Percentiles rank a stretch among this genome's conserved stretches.
These are phyloP conservation scores for Brassica balearica DNA, from an alignment of 441 rosid genomes.

Conservation along the genomic window DNA sequence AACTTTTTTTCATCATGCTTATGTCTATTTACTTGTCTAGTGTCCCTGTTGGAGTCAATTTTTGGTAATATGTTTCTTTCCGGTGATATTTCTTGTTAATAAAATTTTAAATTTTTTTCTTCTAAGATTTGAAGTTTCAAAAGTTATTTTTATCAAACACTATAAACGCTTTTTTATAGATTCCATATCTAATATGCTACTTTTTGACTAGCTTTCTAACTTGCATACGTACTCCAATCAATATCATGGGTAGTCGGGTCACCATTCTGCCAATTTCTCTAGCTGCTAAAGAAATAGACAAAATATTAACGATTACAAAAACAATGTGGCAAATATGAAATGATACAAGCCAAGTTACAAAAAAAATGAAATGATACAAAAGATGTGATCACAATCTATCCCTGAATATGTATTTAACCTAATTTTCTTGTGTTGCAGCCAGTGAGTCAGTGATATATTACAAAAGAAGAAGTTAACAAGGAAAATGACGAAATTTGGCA, in stretches of 20 bases:
- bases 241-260: slow-evolving; percentile 37
- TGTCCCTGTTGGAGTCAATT: neutral
- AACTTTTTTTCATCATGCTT: neutral
- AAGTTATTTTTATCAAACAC: slow-evolving; percentile 21
- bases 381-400: neutral
- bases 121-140: neutral
- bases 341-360: slow-evolving; percentile 26
- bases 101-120: neutral
- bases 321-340: slow-evolving; percentile 31
- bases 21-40: neutral
- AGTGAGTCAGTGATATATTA: slow-evolving; percentile 5
- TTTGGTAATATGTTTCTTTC: slow-evolving; percentile 12
- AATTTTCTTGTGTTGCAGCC: slow-evolving; percentile 13
- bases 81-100: neutral
- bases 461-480: slow-evolving; percentile 31
- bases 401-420: slow-evolving; percentile 12
- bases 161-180: slow-evolving; percentile 24
- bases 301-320: slow-evolving; percentile 9
- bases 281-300: slow-evolving; percentile 28
- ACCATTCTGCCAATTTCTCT: slow-evolving; percentile 33
- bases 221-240: slow-evolving; percentile 42
- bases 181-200: slow-evolving; percentile 27
- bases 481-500: neutral
- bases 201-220: slow-evolving; percentile 37
- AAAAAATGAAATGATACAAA: slow-evolving; percentile 33